Conservation (phyloP, 768 basidiomycete species). For the Nidularia sp. region DNA sequence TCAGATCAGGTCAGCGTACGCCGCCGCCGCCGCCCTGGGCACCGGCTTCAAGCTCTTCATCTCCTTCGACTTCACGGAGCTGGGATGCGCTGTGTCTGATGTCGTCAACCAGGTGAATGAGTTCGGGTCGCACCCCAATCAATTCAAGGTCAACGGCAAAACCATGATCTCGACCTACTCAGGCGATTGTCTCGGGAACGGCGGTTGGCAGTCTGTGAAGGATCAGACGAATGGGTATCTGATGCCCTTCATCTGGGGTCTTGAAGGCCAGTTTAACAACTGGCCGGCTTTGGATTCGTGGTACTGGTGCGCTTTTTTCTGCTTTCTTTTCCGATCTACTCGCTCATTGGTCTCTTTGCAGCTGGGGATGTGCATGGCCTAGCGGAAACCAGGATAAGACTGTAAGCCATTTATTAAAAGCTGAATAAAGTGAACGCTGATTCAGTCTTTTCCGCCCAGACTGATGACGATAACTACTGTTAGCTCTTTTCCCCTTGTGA, state of each 20-base stretch:
- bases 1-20: slow-evolving; percentile 46
- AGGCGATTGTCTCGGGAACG: slow-evolving; percentile 56
- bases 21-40: slow-evolving; percentile 37
- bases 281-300: slow-evolving; percentile 50
- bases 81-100: slow-evolving; percentile 41
- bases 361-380: slow-evolving; percentile 67
- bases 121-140: slow-evolving; percentile 47
- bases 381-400: slow-evolving; percentile 38
- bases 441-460: slow-evolving; percentile 18
- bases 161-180: slow-evolving; percentile 59
- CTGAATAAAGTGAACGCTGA: neutral
- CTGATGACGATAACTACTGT: slow-evolving; percentile 48
- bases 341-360: slow-evolving; percentile 6
- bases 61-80: slow-evolving; percentile 51
- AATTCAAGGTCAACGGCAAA: slow-evolving; percentile 50
- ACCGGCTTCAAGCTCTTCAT: slow-evolving; percentile 50
- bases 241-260: slow-evolving; percentile 55
- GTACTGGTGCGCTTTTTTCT: slow-evolving; percentile 33
- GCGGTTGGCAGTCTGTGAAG: slow-evolving; percentile 42
- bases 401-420: slow-evolving; percentile 17
- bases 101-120: slow-evolving; percentile 39
- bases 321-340: neutral
- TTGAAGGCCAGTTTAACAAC: slow-evolving; percentile 37
- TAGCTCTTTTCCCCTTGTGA: slow-evolving; percentile 1
- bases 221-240: slow-evolving; percentile 40